Evolutionary conservation across 371 early-diverging fungal species (phyloP), one percentile per base, ranked within the genome.

Genomic region (Mucor circinelloides): DNA sequence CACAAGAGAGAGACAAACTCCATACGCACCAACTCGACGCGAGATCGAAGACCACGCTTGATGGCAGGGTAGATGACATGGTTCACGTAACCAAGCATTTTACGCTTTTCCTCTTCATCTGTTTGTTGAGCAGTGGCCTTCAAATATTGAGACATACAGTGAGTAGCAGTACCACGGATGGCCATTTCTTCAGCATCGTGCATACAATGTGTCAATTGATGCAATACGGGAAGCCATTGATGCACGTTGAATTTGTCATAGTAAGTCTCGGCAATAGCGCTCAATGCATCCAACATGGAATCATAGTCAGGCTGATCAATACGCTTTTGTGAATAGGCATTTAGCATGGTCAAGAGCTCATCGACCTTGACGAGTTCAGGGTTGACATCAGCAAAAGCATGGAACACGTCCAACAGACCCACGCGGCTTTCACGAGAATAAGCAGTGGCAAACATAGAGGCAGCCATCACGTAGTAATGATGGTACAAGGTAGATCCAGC

Each of bases 241-340:
- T 81, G 78, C 25, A 87, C 75, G 38, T 82, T 83, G 12, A 96
- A 81, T 4, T 77, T 67, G 28, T 67, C 57, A 75, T 90, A 89
- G 19, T 90, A 74, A 10, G 86, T 81, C 60, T 91, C 88, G 46
- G 89, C 89, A 63, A 97, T 81, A 21, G 77, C 66, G 48, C 84
- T 87, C 67, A 95, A 91, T 0, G 95, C 94, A 40, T 82, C 88
- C 62, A 98, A 84, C 19, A 95, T 86, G 17, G 81, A 74, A 71
- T 95, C 94, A 69, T 91, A 97, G 62, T 98, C 97, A 2, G 91
- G 93, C 65, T 95, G 93, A 69, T 94, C 94, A n/a, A 97, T 78
- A 15, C 94, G 89, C 6, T 73, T 79, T 7, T 70, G 58, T 6
- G 95, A 93, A 63, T 84, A 93, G 1, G 95, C 72, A 72, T 97